Evolutionary conservation across 129 eudicot species (phyloP).

Genomic region (Mikania micrantha): DNA sequence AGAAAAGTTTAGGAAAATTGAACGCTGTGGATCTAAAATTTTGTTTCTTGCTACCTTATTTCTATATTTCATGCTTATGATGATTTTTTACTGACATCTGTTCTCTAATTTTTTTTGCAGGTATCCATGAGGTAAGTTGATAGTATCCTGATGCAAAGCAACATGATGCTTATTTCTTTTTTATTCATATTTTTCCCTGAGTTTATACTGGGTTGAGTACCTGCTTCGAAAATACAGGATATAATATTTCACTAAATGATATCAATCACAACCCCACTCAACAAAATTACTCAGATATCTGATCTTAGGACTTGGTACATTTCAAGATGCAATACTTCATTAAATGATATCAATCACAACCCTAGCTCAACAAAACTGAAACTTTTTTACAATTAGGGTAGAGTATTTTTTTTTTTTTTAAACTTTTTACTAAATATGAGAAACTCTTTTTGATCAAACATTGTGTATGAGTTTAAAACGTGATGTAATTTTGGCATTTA

Average conservation of each 20-base stretch:
- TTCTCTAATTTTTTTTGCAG: constrained; percentile 42
- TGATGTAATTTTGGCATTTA: background rate
- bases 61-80: background rate
- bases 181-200: background rate
- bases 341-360: background rate
- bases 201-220: background rate
- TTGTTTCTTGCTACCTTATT: background rate
- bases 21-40: background rate
- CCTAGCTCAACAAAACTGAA: background rate
- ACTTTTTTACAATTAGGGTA: background rate
- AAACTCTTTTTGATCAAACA: background rate
- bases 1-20: background rate
- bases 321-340: background rate
- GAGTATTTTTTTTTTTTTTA: background rate
- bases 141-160: constrained; percentile 10
- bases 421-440: background rate
- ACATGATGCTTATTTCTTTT: background rate
- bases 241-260: too few relatives aligned
- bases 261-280: too few relatives aligned
- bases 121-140: constrained; percentile 91
- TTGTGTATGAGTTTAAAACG: background rate
- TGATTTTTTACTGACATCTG: background rate
- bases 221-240: background rate
- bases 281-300: too few relatives aligned
- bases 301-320: background rate